phyloP scores from a whole-genome alignment of 2,329 filamentous ascomycete species.

The Thelonectria rubi region DNA sequence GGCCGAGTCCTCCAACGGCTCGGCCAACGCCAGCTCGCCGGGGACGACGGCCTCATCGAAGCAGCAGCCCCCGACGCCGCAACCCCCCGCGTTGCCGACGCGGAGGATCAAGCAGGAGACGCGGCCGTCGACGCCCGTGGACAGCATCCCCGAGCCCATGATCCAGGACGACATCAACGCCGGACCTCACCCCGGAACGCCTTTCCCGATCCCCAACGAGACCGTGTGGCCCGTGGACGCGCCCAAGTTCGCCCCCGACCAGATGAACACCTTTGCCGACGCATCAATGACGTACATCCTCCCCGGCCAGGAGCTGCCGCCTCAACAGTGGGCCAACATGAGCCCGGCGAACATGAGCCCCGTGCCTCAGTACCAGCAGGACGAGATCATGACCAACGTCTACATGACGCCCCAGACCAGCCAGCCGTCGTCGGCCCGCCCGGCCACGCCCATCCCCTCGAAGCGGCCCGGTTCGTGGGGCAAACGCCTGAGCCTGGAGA shows the following conservation, averaged over 20 bases:
- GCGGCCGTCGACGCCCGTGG: conserved; percentile 48
- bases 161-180: conserved; percentile 47
- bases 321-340: conserved; percentile 41
- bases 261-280: conserved; percentile 46
- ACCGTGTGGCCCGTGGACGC: conserved; percentile 50
- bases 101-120: conserved; percentile 50
- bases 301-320: conserved; percentile 42
- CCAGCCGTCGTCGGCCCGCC: conserved; percentile 43
- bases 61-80: conserved; percentile 44
- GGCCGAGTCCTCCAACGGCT: conserved; percentile 34
- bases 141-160: conserved; percentile 42
- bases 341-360: conserved; percentile 34
- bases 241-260: conserved; percentile 52
- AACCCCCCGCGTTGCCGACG: conserved; percentile 42
- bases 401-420: conserved; percentile 37
- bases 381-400: conserved; percentile 41
- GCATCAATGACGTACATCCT: conserved; percentile 45
- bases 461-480: conserved; percentile 53
- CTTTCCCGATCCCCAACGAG: conserved; percentile 52
- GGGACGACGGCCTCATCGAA: conserved; percentile 38
- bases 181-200: conserved; percentile 53
- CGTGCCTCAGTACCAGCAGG: conserved; percentile 45
- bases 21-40: conserved; percentile 37
- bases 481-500: conserved; percentile 50
- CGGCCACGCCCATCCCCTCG: conserved; percentile 50